phyloP scores from a whole-genome alignment of 306 rosid species.

The Vigna trinervia region DNA sequence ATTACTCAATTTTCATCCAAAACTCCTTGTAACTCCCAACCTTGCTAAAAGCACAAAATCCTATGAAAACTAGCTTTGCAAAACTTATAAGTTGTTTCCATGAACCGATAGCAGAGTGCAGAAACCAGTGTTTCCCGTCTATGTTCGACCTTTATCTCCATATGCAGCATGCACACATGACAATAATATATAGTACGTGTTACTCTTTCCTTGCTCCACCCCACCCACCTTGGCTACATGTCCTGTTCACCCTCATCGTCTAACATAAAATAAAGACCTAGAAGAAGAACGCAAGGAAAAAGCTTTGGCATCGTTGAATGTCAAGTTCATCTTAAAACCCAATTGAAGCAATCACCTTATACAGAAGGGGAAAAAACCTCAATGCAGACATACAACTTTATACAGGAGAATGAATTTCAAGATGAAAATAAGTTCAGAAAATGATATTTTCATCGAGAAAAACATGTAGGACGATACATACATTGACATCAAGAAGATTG shows the following conservation, averaged over 20 bases:
- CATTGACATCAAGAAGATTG: conserved; percentile 87
- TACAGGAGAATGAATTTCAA: conserved; percentile 16
- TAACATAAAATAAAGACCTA: background rate
- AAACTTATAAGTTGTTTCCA: conserved; percentile 6
- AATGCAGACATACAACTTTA: conserved; percentile 33
- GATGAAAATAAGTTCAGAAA: conserved; percentile 28
- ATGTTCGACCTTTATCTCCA: conserved; percentile 18
- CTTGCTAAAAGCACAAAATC: conserved; percentile 19
- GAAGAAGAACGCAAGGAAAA: background rate
- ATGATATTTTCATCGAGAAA: conserved; percentile 2
- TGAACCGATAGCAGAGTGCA: conserved; percentile 17
- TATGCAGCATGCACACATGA: conserved; percentile 1
- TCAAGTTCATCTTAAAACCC: conserved; percentile 20
- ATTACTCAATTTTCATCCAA: background rate
- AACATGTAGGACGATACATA: conserved; percentile 48
- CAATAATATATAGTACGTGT: background rate
- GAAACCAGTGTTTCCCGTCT: conserved; percentile 28
- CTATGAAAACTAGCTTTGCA: conserved; percentile 27
- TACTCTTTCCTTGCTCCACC: conserved; percentile 17
- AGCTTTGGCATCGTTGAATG: background rate
- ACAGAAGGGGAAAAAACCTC: conserved; percentile 16
- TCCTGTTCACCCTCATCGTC: conserved; percentile 5
- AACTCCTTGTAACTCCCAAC: conserved; percentile 10
- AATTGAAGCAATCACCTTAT: background rate
- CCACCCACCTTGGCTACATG: background rate